Conservation (phyloP, 441 rosid genomes). For the Macaranga tanarius region DNA sequence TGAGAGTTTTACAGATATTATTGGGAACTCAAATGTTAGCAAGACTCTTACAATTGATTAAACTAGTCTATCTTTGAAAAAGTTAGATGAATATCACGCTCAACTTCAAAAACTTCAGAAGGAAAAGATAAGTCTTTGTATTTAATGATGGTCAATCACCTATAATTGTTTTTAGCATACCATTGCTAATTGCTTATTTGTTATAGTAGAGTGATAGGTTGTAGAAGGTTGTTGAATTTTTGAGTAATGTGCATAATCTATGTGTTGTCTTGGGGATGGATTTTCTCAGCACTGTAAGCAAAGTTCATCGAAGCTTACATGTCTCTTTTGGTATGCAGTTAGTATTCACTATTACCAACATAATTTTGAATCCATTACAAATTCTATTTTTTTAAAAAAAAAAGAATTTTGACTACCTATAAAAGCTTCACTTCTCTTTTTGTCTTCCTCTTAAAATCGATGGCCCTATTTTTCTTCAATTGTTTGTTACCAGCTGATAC, state of each 20-base stretch:
- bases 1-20: too few species aligned
- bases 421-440: too few species aligned
- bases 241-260: conserved; percentile 88
- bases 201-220: conserved; percentile 81
- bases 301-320: conserved; percentile 96
- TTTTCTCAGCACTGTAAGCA: conserved; percentile 75
- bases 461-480: too few species aligned
- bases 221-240: conserved; percentile 84
- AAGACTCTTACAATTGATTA: conserved; percentile 78
- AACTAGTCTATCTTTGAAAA: conserved; percentile 76
- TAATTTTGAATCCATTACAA: too few species aligned
- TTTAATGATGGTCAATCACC: background rate
- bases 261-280: conserved; percentile 98
- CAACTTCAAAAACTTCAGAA: conserved; percentile 93
- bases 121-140: conserved; percentile 63
- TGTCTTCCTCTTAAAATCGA: too few species aligned
- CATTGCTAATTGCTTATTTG: conserved; percentile 28
- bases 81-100: conserved; percentile 71
- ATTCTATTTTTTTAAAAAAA: too few species aligned
- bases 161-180: conserved; percentile 8
- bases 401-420: too few species aligned
- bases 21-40: conserved; percentile 56
- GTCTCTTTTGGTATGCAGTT: conserved; percentile 66
- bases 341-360: too few species aligned
- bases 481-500: too few species aligned